Conservation (phyloP, 2,329 filamentous ascomycete species). For the Macrophomina tecta region DNA sequence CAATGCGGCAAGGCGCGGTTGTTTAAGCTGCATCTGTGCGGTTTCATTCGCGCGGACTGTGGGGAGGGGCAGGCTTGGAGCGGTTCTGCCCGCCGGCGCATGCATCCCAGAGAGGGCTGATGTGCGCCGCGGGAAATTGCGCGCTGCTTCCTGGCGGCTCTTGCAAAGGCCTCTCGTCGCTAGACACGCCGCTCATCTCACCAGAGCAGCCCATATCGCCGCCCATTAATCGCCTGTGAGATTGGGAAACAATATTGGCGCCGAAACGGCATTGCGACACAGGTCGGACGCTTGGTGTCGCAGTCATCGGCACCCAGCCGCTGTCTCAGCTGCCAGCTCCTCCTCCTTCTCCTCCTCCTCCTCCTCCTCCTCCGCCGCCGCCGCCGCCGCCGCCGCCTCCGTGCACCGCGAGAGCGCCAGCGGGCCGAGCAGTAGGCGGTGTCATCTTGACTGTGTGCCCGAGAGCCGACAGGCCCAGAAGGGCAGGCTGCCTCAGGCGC, state of each 20-base stretch:
- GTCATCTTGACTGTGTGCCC: conserved; percentile 12
- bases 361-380: not conserved
- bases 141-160: conserved; percentile 20
- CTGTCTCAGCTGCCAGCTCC: not conserved
- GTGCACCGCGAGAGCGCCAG: not conserved
- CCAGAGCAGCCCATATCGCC: not conserved
- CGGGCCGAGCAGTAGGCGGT: not conserved
- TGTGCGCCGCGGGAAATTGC: conserved; percentile 24
- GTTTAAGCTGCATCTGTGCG: conserved; percentile 23
- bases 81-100: conserved; percentile 24
- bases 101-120: conserved; percentile 21
- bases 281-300: not conserved
- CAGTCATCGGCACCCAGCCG: not conserved
- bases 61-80: conserved; percentile 16
- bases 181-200: conserved; percentile 1
- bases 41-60: conserved; percentile 19
- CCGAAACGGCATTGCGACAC: conserved; percentile 21
- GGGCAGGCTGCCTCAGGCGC: not conserved
- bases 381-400: not conserved
- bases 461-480: conserved; percentile 15
- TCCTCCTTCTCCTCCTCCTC: not conserved
- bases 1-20: conserved; percentile 5
- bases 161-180: not conserved
- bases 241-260: not conserved
- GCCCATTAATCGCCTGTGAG: not conserved